Percentiles rank a stretch among this genome's conserved stretches.
Evolutionary conservation across 768 basidiomycete species (phyloP).

Genomic region (Amanita phalloides): DNA sequence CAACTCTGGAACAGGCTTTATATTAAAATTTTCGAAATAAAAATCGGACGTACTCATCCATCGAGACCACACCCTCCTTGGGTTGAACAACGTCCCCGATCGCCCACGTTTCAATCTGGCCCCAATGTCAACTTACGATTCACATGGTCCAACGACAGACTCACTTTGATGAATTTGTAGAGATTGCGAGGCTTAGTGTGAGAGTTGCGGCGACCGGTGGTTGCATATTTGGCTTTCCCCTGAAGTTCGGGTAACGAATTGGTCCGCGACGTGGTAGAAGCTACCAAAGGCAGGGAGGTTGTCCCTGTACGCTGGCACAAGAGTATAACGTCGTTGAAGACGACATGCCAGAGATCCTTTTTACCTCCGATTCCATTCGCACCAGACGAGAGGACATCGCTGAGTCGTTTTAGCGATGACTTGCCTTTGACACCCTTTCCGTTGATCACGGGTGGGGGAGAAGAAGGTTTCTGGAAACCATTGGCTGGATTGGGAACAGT

Average conservation of each 20-base stretch:
- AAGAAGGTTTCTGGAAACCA: slow-evolving; percentile 22
- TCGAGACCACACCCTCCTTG: slow-evolving; percentile 71
- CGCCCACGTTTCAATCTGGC: slow-evolving; percentile 79
- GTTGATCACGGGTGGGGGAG: slow-evolving; percentile 29
- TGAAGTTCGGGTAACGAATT: slow-evolving; percentile 78
- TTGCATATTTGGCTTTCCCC: slow-evolving; percentile 78
- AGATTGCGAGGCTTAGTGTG: slow-evolving; percentile 82
- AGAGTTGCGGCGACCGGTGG: slow-evolving; percentile 62
- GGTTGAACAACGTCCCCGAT: slow-evolving; percentile 71
- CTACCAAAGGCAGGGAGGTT: slow-evolving; percentile 71
- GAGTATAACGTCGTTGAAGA: slow-evolving; percentile 92
- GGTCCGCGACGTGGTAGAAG: slow-evolving; percentile 55
- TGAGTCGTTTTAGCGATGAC: slow-evolving; percentile 80
- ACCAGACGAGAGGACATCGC: slow-evolving; percentile 57
- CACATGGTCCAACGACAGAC: slow-evolving; percentile 10
- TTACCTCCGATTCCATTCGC: slow-evolving; percentile 50
- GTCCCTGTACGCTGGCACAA: slow-evolving; percentile 87
- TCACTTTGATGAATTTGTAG: slow-evolving; percentile 86
- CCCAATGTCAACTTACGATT: slow-evolving; percentile 3
- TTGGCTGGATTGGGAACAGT: slow-evolving; percentile 18
- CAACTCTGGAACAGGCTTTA: slow-evolving; percentile 36
- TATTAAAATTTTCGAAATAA: background rate
- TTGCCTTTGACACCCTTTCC: slow-evolving; percentile 69
- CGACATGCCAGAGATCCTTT: slow-evolving; percentile 89
- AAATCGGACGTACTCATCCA: slow-evolving; percentile 68